phyloP scores from a whole-genome alignment of 106 monocot species.

The Ottelia alismoides region DNA sequence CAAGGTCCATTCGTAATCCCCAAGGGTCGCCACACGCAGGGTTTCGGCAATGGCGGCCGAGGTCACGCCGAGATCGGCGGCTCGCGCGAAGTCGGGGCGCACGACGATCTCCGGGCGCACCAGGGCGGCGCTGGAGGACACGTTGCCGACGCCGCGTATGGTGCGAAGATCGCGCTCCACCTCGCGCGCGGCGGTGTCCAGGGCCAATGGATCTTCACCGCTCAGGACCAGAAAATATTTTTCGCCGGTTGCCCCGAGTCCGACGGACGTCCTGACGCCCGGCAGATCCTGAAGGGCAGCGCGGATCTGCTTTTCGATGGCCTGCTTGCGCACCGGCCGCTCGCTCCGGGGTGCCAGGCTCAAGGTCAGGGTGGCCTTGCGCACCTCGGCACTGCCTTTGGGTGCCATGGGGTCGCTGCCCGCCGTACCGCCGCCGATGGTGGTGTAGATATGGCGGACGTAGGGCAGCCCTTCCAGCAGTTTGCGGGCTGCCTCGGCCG shows the following conservation, averaged over 20 bases:
- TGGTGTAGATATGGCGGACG: neutral
- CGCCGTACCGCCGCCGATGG: neutral
- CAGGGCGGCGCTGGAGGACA: too few relatives aligned
- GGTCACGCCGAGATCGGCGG: neutral
- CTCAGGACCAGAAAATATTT: too few relatives aligned
- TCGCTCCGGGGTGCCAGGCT: neutral
- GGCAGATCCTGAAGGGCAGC: neutral
- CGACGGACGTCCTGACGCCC: neutral
- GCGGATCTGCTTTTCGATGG: neutral
- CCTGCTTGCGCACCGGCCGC: neutral
- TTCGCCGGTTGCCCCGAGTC: too few relatives aligned
- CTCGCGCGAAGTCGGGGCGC: neutral
- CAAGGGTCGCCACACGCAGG: neutral
- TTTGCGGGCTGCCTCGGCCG: too few relatives aligned
- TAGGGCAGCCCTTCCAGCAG: neutral
- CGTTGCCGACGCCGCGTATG: neutral
- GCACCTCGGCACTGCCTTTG: too few relatives aligned
- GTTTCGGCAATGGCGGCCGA: neutral
- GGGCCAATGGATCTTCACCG: neutral
- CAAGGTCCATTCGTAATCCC: neutral
- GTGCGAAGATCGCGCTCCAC: neutral
- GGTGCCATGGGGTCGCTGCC: neutral
- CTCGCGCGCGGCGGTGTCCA: neutral
- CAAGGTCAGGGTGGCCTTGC: neutral
- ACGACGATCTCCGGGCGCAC: neutral